Percentiles rank a stretch among this genome's conserved stretches.
Evolutionary conservation across 208 protist genomes (phyloP).

Genomic region (Crithidia sp.): DNA sequence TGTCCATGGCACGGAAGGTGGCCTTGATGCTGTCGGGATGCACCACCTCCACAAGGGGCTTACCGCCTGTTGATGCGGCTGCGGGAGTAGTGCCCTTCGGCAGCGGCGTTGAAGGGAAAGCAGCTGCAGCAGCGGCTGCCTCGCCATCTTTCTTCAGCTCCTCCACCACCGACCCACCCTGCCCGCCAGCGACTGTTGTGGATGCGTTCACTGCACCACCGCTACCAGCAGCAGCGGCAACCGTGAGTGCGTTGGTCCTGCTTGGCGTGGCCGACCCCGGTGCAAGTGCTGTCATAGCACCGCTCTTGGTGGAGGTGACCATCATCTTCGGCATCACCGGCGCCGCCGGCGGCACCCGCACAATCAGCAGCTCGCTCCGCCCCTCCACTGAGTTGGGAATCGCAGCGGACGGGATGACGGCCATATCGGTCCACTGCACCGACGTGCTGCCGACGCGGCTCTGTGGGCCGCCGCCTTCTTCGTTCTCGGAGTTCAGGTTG

Average conservation of each 20-base stretch:
- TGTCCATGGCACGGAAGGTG: slow-evolving; percentile 17
- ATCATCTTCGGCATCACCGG: not conserved
- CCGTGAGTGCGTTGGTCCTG: not conserved
- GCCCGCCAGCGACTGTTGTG: too few species aligned
- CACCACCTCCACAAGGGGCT: slow-evolving; percentile 1
- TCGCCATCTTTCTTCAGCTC: too few species aligned
- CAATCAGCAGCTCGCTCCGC: slow-evolving; percentile 27
- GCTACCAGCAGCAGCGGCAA: not conserved
- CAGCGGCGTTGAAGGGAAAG: not conserved
- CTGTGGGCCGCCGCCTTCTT: slow-evolving; percentile 6
- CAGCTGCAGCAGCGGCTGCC: not conserved
- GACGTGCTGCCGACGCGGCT: slow-evolving; percentile 20
- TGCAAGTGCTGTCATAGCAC: not conserved
- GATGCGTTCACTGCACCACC: too few species aligned
- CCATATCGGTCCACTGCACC: slow-evolving; percentile 34
- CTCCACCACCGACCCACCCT: too few species aligned
- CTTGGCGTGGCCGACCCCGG: not conserved
- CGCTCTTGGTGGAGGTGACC: not conserved
- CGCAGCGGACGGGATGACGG: slow-evolving; percentile 35
- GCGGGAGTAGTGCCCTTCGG: not conserved
- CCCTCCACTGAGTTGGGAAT: slow-evolving; percentile 46
- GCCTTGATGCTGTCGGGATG: slow-evolving; percentile 12
- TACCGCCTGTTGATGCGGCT: too few species aligned
- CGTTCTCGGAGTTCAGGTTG: slow-evolving; percentile 2
- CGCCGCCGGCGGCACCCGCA: slow-evolving; percentile 11